These are phyloP conservation scores for Cryptococcus sp. DNA, from an alignment of 1,284 basidiomycete species.

Conservation along the genomic window DNA sequence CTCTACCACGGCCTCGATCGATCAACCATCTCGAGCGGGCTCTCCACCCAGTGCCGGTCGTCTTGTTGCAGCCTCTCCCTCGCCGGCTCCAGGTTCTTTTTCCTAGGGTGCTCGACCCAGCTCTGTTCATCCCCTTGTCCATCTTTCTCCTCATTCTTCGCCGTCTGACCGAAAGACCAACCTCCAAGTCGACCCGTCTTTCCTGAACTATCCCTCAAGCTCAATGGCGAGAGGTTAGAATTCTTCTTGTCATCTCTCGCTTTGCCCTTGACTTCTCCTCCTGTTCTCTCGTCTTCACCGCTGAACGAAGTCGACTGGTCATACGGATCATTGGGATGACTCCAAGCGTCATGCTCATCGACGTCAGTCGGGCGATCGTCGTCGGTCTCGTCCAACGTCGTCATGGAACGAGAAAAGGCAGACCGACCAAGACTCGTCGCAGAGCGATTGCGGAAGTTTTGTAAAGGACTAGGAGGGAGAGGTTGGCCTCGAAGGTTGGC, in stretches of 20 bases:
- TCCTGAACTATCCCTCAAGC: not conserved
- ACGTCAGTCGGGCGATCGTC: too few relatives aligned
- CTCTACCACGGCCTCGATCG: constrained; percentile 16
- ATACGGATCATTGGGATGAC: not conserved
- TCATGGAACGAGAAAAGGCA: not conserved
- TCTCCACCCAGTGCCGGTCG: constrained; percentile 6
- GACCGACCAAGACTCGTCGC: not conserved
- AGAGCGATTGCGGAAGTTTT: not conserved
- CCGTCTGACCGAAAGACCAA: not conserved
- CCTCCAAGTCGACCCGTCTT: not conserved
- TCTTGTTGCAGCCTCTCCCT: not conserved
- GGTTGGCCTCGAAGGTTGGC: constrained; percentile 2
- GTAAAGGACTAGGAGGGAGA: constrained; percentile 2
- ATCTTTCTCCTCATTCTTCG: not conserved
- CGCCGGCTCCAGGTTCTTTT: not conserved
- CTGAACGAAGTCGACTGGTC: not conserved
- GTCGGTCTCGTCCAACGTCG: not conserved
- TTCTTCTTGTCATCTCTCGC: too few relatives aligned
- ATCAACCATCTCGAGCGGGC: constrained; percentile 23
- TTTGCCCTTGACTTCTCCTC: too few relatives aligned
- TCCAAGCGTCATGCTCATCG: not conserved
- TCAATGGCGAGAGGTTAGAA: not conserved
- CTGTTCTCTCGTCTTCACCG: not conserved
- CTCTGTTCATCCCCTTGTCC: constrained; percentile 2
- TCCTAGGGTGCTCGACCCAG: constrained; percentile 2